A percentile compares a stretch with the other conserved stretches of the same genome.
phyloP scores from a whole-genome alignment of 2,329 filamentous ascomycete genomes.

The Cercospora brassicicola region DNA sequence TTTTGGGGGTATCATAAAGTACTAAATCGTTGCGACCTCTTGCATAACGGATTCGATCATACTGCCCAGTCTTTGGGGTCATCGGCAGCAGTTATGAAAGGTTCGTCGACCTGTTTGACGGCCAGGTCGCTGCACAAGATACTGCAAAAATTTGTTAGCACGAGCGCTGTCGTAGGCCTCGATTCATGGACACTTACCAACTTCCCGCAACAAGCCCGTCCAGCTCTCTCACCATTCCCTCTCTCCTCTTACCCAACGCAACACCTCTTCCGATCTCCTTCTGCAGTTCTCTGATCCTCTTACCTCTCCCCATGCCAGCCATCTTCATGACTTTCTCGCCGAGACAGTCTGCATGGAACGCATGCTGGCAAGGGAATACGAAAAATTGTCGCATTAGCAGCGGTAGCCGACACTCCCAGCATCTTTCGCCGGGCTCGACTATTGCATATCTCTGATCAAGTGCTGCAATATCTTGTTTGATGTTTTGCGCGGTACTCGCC shows the following conservation, averaged over 20 bases:
- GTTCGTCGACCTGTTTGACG: constrained; percentile 90
- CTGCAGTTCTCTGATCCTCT: constrained; percentile 82
- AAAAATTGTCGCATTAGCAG: constrained; percentile 91
- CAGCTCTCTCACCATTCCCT: constrained; percentile 81
- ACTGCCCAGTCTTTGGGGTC: constrained; percentile 75
- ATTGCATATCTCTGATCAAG: constrained; percentile 91
- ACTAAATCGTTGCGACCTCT: background rate
- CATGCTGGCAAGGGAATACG: constrained; percentile 96
- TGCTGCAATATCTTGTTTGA: constrained; percentile 82
- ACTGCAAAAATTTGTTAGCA: constrained; percentile 49
- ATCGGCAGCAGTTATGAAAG: constrained; percentile 75
- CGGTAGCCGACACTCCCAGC: constrained; percentile 82
- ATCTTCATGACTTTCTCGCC: constrained; percentile 82
- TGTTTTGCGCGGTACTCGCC: constrained; percentile 82
- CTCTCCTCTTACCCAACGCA: constrained; percentile 69
- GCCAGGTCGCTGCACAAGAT: constrained; percentile 93
- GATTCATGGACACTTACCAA: constrained; percentile 43
- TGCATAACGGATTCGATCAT: background rate
- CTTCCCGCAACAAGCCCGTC: constrained; percentile 87
- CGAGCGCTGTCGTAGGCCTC: background rate
- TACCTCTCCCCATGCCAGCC: constrained; percentile 71
- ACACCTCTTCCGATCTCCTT: constrained; percentile 73
- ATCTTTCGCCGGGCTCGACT: constrained; percentile 92
- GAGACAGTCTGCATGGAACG: constrained; percentile 93
- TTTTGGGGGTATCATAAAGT: background rate